Evolutionary conservation across 495 filamentous ascomycete genomes (phyloP).

Genomic region (Penicillium goetzii): DNA sequence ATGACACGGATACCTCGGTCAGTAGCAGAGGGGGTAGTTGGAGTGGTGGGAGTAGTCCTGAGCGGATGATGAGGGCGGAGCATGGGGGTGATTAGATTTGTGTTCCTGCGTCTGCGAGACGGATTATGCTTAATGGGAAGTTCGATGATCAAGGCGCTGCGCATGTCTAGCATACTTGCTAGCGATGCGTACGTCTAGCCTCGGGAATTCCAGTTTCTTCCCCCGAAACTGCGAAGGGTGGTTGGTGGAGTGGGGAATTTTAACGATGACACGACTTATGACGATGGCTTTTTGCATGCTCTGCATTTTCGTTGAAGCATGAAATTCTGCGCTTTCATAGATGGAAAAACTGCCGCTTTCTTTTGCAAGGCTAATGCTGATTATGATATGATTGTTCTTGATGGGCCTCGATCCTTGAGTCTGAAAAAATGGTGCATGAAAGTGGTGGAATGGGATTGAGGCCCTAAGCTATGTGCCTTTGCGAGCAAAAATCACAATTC

Average conservation of each 20-base stretch:
- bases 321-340: conserved; percentile 17
- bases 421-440: conserved; percentile 19
- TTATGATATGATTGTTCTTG: neutral
- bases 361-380: neutral
- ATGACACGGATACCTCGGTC: conserved; percentile 49
- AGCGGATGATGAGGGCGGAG: conserved; percentile 39
- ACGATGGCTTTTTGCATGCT: conserved; percentile 11
- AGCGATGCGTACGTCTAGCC: too few relatives aligned
- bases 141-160: neutral
- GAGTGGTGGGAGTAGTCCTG: conserved; percentile 51
- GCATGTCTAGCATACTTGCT: neutral
- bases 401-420: neutral
- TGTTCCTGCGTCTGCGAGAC: neutral
- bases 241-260: neutral
- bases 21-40: conserved; percentile 53
- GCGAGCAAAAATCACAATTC: conserved; percentile 4
- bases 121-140: neutral
- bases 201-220: neutral
- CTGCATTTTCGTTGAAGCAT: conserved; percentile 5
- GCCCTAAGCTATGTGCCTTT: neutral
- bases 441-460: conserved; percentile 10
- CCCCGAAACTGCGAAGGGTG: neutral
- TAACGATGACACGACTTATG: conserved; percentile 14
- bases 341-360: conserved; percentile 20
- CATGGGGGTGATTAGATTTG: conserved; percentile 8